These are phyloP conservation scores for Mytilinidion resinicola DNA, from an alignment of 495 filamentous ascomycete species.

Conservation along the genomic window DNA sequence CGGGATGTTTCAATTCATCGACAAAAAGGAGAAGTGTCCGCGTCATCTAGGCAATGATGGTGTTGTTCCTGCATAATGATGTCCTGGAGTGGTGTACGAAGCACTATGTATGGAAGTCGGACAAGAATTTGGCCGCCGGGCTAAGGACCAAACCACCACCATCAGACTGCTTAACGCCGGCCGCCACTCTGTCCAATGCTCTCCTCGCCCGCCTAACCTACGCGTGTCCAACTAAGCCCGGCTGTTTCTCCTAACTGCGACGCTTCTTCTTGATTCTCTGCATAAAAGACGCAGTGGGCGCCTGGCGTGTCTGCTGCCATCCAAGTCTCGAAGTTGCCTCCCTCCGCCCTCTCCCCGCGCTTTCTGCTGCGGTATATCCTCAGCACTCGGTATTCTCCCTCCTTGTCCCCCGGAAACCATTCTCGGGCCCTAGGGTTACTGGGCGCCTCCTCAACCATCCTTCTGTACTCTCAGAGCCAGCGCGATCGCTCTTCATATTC, in stretches of 20 bases:
- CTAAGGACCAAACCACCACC: neutral
- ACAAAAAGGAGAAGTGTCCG: neutral
- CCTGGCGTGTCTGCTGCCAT: conserved; percentile 6
- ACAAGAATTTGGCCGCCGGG: neutral
- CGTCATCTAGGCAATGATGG: neutral
- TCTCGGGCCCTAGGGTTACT: conserved; percentile 16
- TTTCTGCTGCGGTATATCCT: conserved; percentile 23
- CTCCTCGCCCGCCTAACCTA: neutral
- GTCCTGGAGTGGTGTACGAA: neutral
- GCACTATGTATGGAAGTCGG: neutral
- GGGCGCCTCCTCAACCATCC: conserved; percentile 10
- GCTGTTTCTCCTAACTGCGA: neutral
- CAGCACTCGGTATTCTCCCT: conserved; percentile 1
- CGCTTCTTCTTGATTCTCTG: neutral
- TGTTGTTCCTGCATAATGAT: neutral
- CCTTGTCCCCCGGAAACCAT: neutral
- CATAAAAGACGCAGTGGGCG: conserved; percentile 8
- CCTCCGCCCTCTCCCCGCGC: conserved; percentile 26
- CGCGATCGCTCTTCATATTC: conserved; percentile 10
- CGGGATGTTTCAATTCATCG: too few relatives aligned
- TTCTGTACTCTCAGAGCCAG: neutral
- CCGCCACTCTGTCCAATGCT: neutral
- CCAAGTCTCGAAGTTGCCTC: conserved; percentile 9
- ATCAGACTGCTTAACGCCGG: neutral
- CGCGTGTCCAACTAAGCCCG: neutral